Evolutionary conservation across 2,329 filamentous ascomycete genomes (phyloP), one percentile per base, ranked within the genome.

Genomic region (Hirsutella thompsonii): DNA sequence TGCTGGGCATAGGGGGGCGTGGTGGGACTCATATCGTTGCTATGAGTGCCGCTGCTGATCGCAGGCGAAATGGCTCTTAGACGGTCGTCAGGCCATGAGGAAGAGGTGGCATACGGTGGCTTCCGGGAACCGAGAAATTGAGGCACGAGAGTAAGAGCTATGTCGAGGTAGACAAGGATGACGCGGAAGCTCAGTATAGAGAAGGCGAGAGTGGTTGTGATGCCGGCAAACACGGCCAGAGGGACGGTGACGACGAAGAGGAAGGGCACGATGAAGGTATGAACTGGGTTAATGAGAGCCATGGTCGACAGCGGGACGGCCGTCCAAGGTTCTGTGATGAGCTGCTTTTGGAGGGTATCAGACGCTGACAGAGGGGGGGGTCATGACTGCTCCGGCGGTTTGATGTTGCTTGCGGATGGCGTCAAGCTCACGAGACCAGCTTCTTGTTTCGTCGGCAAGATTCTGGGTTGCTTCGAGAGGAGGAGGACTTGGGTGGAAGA

Each of bases 151-250:
- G 73, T 74, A 18, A 76, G 56, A 35, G 66, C 70, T 39, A 83
- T 64, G 51, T 83, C 77, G 45, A 81, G 59, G 52, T 82, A 83
- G 42, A 82, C 70, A 39, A 81, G 53, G 36, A 72, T 61, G 20
- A 79, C 70, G 20, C 79, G 70, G 46, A 80, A 59, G 52, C 75
- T 68, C 38, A 84, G 69, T 29, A 81, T 65, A 30, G 71, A 64
- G 47, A 80, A 73, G 32, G 80, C 76, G 37, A 82, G 49, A 4
- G 67, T 69, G 41, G 79, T 77, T 26, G 80, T 83, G 47, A 82
- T 60, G 46, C 69, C 71, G 40, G 80, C 80, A 41, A 78, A 71
- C 38, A 82, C 54, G 49, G 75, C 68, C 40, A 83, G 67, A 8
- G 80, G 79, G 11, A 82, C 60, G 19, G 77, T 78, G 51, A 80